Base-by-base conservation (phyloP, 2,329 filamentous ascomycete genomes). In the Atkinsonella hypoxylon region DNA sequence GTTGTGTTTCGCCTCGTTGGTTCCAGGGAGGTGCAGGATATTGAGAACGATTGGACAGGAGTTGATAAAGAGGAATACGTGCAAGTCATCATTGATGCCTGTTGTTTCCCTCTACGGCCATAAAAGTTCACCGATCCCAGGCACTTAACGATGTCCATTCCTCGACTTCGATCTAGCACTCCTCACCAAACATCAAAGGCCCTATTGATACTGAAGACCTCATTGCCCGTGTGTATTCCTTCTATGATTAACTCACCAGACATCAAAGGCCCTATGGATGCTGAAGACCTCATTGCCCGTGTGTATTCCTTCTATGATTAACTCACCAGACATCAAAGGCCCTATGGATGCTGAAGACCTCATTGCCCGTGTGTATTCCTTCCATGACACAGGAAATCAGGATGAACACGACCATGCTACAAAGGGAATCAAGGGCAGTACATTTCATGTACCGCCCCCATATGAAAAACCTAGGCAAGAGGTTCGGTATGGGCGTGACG, bases 301-400 rank as follows among this genome's bases (percentile, higher is more conserved):
- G n/a, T n/a, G n/a, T n/a, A n/a, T n/a, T n/a, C n/a, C n/a, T n/a
- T n/a, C n/a, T n/a, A n/a, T n/a, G n/a, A n/a, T n/a, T n/a, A n/a
- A n/a, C n/a, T n/a, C n/a, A n/a, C n/a, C n/a, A n/a, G n/a, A n/a
- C n/a, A n/a, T n/a, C n/a, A n/a, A n/a, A n/a, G n/a, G n/a, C n/a
- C 34, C 15, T n/a, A 54, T 54, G 50, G 8, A 52, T 20, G 47
- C 15, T 32, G n/a, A 44, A 22, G 45, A 54, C 32, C 43, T 52
- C 34, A 50, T 54, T 49, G 50, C 50, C 50, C 44, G 47, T 45
- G 44, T 54, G 9, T 50, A 46, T 22, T 39, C 39, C 30, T 13
- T 18, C 8, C 12, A 2, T n/a, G 2, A 12, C 15, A 18, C 5
- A 22, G 3, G 20, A 22, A n/a, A n/a, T n/a, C 20, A 22, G 20